Evolutionary conservation across 768 basidiomycete genomes (phyloP), one percentile per base, ranked within the genome.

Genomic region (Termitomyces sp.): DNA sequence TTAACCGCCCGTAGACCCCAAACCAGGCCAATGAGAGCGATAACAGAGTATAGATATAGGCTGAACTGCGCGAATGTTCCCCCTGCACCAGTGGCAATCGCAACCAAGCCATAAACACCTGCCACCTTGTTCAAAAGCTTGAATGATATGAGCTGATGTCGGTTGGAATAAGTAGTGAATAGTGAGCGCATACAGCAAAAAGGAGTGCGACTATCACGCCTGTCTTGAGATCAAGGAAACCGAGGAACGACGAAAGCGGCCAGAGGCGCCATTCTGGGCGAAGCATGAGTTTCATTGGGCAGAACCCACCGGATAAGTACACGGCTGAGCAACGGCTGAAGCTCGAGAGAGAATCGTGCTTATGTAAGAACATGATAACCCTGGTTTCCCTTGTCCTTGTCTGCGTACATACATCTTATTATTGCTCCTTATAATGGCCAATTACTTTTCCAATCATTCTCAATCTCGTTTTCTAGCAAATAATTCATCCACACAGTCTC

Each of bases 121-220:
- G 97, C 95, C 50, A 95, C 96, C 74, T 99, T 99, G 81, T 99
- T 99, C 62, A 99, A 77, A 53, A 94, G 73, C 90, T 91, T 65
- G 26, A 49, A 23, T 38, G 47, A 30, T 15, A 21, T 62, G 40
- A 62, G 59, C 50, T 55, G 48, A 38, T 41, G 38, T 43, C 35
- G 38, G 19, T 21, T 15, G 30, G 43, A 52, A 59, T 37, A 6
- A 38, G 15, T 33, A 19, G 17, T 37, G 44, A 47, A 50, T 43
- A 37, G 5, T 30, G 35, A 14, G 31, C 3, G 79, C 90, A 61
- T 61, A 97, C 91, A 12, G 90, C 91, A 64, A 99, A 98, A 48
- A 96, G 80, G 23, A 97, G 78, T 57, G 89, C 86, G 55, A 98
- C 79, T 47, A 82, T 89, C 57, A 92, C 94, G 49, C 94, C 96